phyloP scores from a whole-genome alignment of 75 land plant genomes.

The Gnetum montanum region DNA sequence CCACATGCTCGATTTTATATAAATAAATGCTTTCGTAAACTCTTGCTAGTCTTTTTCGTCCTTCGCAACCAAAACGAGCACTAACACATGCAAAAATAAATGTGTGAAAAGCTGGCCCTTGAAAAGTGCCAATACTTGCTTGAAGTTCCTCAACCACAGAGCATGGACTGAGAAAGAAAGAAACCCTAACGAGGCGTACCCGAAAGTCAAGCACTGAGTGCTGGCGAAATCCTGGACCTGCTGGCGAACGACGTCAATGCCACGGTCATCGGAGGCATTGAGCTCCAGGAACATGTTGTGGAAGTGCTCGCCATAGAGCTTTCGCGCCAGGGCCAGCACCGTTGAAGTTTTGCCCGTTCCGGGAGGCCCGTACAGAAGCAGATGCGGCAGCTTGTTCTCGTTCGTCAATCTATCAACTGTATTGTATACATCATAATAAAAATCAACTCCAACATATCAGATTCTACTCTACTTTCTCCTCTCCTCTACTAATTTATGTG shows the following conservation, averaged over 20 bases:
- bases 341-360: conserved; percentile 42
- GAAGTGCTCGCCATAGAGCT: conserved; percentile 27
- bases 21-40: no score
- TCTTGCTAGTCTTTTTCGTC: no score
- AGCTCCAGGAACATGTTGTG: conserved; percentile 29
- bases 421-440: background rate
- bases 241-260: conserved; percentile 32
- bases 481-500: no score
- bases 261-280: conserved; percentile 45
- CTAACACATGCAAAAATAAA: no score
- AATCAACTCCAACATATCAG: no score
- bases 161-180: background rate
- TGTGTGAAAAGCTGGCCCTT: no score
- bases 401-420: background rate
- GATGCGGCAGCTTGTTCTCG: conserved; percentile 12
- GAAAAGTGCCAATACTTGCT: no score
- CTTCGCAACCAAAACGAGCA: no score
- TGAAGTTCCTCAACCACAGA: no score
- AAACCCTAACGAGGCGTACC: no score
- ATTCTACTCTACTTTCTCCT: no score
- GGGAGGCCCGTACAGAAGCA: conserved; percentile 36
- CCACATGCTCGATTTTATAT: no score
- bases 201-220: background rate
- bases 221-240: conserved; percentile 36
- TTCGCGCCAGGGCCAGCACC: conserved; percentile 27